phyloP scores from a whole-genome alignment of 2,329 filamentous ascomycete species.

The Madurella fahalii region DNA sequence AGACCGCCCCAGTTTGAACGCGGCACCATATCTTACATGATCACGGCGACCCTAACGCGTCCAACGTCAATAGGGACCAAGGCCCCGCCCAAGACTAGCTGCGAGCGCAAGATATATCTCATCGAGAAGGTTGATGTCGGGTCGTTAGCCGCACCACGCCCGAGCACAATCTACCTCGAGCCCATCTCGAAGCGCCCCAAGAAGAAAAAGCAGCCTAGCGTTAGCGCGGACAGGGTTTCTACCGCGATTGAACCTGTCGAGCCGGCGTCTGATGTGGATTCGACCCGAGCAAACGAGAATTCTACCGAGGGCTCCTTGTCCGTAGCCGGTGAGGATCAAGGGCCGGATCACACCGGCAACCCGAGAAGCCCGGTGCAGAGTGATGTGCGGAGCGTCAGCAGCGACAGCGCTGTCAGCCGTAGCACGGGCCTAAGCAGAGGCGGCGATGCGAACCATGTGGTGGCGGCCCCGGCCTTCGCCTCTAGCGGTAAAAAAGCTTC shows the following conservation, averaged over 20 bases:
- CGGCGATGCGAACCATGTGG: slow-evolving; percentile 37
- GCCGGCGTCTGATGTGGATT: slow-evolving; percentile 36
- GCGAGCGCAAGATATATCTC: slow-evolving; percentile 75
- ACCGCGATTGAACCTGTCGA: slow-evolving; percentile 35
- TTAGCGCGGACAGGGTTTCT: slow-evolving; percentile 40
- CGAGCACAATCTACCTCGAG: slow-evolving; percentile 81
- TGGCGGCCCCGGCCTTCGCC: slow-evolving; percentile 39
- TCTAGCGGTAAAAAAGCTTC: slow-evolving; percentile 35
- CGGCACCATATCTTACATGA: slow-evolving; percentile 85
- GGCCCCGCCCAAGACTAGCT: slow-evolving; percentile 65
- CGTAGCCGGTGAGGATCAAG: slow-evolving; percentile 36
- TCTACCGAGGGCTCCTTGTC: slow-evolving; percentile 39
- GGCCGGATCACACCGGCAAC: slow-evolving; percentile 34
- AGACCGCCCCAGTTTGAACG: slow-evolving; percentile 73
- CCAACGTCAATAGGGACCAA: slow-evolving; percentile 66
- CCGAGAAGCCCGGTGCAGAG: slow-evolving; percentile 43
- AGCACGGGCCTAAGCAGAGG: slow-evolving; percentile 58
- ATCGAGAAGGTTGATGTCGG: slow-evolving; percentile 84
- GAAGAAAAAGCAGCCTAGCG: slow-evolving; percentile 53
- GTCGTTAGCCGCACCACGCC: slow-evolving; percentile 66
- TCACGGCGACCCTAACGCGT: slow-evolving; percentile 84
- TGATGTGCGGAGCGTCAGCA: slow-evolving; percentile 63
- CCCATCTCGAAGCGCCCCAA: slow-evolving; percentile 70
- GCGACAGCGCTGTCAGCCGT: slow-evolving; percentile 64
- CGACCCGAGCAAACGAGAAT: slow-evolving; percentile 35